Evolutionary conservation across 2,329 filamentous ascomycete genomes (phyloP).

Genomic region (Penicillium corylophilum): DNA sequence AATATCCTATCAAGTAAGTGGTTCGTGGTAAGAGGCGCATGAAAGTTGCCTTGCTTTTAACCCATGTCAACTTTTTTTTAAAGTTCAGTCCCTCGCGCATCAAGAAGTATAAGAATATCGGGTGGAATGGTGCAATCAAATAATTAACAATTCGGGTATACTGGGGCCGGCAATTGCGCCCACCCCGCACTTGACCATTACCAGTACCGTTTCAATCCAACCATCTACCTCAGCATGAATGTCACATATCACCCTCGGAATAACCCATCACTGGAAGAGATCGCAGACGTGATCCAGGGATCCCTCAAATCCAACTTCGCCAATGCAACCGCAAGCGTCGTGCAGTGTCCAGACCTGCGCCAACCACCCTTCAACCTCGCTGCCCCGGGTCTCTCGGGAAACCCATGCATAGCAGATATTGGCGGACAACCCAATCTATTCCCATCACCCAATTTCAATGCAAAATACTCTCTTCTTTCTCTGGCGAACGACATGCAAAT

Average conservation of each 20-base stretch:
- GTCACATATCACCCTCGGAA: constrained; percentile 12
- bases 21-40: too few relatives aligned
- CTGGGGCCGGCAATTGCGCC: background rate
- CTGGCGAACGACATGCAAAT: constrained; percentile 41
- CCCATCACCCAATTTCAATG: constrained; percentile 36
- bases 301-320: constrained; percentile 16
- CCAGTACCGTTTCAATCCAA: background rate
- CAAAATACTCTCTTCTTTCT: constrained; percentile 28
- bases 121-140: background rate
- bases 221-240: constrained; percentile 4
- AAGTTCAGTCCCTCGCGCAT: too few relatives aligned
- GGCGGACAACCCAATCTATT: constrained; percentile 46
- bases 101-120: too few relatives aligned
- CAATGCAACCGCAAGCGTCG: constrained; percentile 10
- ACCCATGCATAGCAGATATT: constrained; percentile 44
- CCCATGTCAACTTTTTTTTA: too few relatives aligned
- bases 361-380: constrained; percentile 18
- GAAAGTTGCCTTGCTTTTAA: too few relatives aligned
- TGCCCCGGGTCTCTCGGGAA: constrained; percentile 42
- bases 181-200: background rate
- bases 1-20: too few relatives aligned
- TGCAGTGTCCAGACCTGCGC: constrained; percentile 18
- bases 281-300: constrained; percentile 13
- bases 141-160: too few relatives aligned
- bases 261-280: constrained; percentile 13